A percentile compares a stretch with the other conserved stretches of the same genome.
phyloP scores from a whole-genome alignment of 139 green algal genomes.

The Monoraphidium neglectum region DNA sequence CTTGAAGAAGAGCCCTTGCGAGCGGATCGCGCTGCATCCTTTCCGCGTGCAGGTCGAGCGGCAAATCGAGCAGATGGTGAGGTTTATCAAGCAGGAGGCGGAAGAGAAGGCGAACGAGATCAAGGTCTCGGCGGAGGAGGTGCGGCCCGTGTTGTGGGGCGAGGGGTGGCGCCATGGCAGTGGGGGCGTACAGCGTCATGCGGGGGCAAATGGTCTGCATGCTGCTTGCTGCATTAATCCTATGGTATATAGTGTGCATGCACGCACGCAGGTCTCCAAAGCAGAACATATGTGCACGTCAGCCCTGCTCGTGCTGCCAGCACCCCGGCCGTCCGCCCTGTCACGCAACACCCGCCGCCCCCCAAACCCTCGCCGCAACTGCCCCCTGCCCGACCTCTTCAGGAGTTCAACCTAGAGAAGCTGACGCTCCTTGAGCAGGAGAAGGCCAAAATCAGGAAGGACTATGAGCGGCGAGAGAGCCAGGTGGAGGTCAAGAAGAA shows the following conservation, averaged over 20 bases:
- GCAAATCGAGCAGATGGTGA: slow-evolving; percentile 96
- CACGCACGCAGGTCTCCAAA: too few species aligned
- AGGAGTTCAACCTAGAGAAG: slow-evolving; percentile 99
- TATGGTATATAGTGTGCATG: too few species aligned
- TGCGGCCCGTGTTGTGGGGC: slow-evolving; percentile 29
- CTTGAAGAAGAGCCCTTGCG: too few species aligned
- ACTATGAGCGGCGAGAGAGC: slow-evolving; percentile 94
- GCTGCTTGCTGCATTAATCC: too few species aligned
- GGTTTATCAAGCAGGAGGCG: slow-evolving; percentile 98
- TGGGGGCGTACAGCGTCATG: background rate
- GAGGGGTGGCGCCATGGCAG: background rate
- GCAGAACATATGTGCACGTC: too few species aligned
- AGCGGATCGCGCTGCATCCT: too few species aligned
- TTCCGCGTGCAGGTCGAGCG: slow-evolving; percentile 80
- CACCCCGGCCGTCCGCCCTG: background rate
- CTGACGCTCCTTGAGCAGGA: slow-evolving; percentile 96
- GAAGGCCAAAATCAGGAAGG: slow-evolving; percentile 92
- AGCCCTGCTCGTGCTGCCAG: too few species aligned
- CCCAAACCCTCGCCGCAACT: background rate
- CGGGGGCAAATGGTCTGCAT: too few species aligned
- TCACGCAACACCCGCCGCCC: background rate
- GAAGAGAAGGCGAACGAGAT: slow-evolving; percentile 99
- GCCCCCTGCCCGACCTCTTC: slow-evolving; percentile 1
- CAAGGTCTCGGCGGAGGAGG: slow-evolving; percentile 93
- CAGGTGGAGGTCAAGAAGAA: slow-evolving; percentile 98